A percentile compares a stretch with the other conserved stretches of the same genome.
Evolutionary conservation across 257 asterid species (phyloP).

Genomic region (Ehretia macrophylla): DNA sequence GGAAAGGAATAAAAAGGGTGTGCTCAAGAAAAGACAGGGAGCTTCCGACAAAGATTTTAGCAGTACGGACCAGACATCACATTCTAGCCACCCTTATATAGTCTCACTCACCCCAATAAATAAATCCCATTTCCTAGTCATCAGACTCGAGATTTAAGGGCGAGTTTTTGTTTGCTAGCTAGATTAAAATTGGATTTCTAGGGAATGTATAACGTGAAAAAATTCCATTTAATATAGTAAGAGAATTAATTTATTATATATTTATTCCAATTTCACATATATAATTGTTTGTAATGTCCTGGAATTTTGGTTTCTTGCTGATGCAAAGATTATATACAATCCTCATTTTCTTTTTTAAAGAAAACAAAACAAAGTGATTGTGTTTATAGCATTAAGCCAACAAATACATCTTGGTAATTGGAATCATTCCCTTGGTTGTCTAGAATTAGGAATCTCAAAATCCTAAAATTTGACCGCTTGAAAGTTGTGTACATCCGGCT

Average conservation of each 20-base stretch:
- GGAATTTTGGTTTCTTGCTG: constrained; percentile 2
- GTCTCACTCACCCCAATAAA: background rate
- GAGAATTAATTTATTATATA: background rate
- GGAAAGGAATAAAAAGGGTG: background rate
- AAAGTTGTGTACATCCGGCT: background rate
- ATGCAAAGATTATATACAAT: background rate
- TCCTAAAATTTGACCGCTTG: constrained; percentile 1
- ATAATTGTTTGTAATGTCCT: too few species aligned
- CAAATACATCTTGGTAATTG: constrained; percentile 7
- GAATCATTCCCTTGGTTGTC: constrained; percentile 4
- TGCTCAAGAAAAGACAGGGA: constrained; percentile 5
- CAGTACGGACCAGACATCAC: constrained; percentile 13
- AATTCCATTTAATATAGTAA: background rate
- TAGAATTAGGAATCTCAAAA: background rate
- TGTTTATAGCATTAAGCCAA: background rate
- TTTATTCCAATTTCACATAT: background rate
- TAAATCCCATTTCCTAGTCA: background rate
- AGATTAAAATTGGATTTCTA: background rate
- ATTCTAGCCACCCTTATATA: background rate
- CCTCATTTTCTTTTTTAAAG: background rate
- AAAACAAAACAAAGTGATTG: background rate
- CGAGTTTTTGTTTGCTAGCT: constrained; percentile 2
- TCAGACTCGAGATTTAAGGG: background rate
- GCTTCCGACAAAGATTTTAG: constrained; percentile 12
- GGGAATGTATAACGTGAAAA: constrained; percentile 3